Conservation (phyloP, 129 eudicot species). For the Dittrichia graveolens region DNA sequence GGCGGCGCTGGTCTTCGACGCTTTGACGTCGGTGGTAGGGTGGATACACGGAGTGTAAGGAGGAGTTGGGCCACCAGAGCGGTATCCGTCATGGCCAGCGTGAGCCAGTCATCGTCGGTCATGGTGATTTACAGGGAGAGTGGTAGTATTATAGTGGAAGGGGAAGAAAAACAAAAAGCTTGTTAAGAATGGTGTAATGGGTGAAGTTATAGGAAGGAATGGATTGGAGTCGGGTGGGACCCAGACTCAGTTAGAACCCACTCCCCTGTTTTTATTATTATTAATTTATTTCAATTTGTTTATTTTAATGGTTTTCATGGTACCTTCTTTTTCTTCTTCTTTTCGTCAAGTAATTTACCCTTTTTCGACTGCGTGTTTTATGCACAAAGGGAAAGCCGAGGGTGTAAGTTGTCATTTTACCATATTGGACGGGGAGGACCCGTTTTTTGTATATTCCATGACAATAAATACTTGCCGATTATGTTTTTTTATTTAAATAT, state of each 20-base stretch:
- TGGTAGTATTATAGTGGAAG: constrained; percentile 2
- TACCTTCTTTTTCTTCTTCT: constrained; percentile 6
- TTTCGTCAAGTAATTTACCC: constrained; percentile 12
- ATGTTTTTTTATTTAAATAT: neutral
- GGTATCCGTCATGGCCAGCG: constrained; percentile 39
- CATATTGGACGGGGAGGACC: neutral
- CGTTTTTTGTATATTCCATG: neutral
- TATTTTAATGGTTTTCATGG: neutral
- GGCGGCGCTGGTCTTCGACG: constrained; percentile 30
- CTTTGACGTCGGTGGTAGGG: constrained; percentile 24
- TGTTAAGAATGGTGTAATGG: constrained; percentile 37
- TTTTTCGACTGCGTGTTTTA: constrained; percentile 8
- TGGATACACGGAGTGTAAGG: constrained; percentile 34
- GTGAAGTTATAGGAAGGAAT: constrained; percentile 37
- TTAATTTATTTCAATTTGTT: neutral
- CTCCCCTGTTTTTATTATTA: constrained; percentile 19
- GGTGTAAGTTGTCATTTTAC: constrained; percentile 32
- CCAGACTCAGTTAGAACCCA: constrained; percentile 43
- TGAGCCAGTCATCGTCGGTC: constrained; percentile 51
- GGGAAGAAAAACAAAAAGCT: constrained; percentile 28
- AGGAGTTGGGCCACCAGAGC: constrained; percentile 54
- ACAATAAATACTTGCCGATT: neutral
- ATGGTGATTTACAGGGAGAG: constrained; percentile 23
- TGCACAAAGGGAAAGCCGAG: constrained; percentile 8
- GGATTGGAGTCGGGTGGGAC: constrained; percentile 44